Base-by-base conservation (phyloP, 345 rosid genomes). In the Iberis pinnata region DNA sequence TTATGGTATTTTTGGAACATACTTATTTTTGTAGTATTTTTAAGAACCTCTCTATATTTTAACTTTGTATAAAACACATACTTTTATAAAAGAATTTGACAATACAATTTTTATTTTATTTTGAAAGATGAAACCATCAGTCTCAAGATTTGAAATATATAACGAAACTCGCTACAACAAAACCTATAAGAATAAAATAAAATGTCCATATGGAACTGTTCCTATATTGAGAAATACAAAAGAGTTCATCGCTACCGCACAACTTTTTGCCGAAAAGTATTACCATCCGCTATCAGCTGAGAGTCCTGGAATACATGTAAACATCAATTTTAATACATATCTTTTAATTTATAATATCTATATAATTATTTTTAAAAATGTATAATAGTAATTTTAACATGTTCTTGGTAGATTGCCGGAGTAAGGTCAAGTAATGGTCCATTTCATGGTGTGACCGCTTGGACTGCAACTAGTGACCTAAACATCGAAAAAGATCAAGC, bases 271-370 rank as follows among this genome's bases (percentile, higher is more conserved):
- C 0, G 17, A 58, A 12, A 45, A 35, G 1, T 27, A 46, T 24
- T 9, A 35, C 2, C 45, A 36, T 58, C 17, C 16, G n/a, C 9
- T 33, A 12, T 5, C 43, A 35, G 1, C 7, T 4, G 44, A 45
- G 20, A 58, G 17, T 1, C 53, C 26, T 8, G 27, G 62, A 33
- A 22, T 43, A 20, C 53, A 44, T 57, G 53, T 57, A 45, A 43
- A 1, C 17, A 24, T 16, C 22, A 3, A 22, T 22, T 22, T 22
- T 6, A 22, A 22, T 22, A n/a, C n/a, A n/a, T n/a, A n/a, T 22
- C 25, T 22, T 6, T 6, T 22, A 2, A 22, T 22, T 6, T 22
- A 22, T 22, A 22, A 6, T 22, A 22, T 22, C n/a, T n/a, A n/a
- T n/a, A n/a, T 22, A 22, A 22, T 22, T 22, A 22, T 22, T 22